phyloP scores from a whole-genome alignment of 192 early-diverging fungal genomes.

The Rhizoclosmatium sp. region DNA sequence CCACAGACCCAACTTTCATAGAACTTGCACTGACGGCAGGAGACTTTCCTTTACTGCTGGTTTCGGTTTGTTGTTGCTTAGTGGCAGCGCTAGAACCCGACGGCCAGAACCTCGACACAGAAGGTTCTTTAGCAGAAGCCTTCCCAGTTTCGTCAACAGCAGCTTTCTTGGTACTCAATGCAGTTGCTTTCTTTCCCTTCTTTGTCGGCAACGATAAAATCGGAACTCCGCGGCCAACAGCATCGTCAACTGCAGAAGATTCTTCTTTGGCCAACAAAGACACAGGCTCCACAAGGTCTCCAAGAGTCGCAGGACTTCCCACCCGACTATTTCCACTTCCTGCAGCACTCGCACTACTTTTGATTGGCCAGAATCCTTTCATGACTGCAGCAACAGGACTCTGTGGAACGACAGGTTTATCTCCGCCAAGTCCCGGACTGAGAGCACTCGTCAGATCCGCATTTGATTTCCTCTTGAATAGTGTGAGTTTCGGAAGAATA shows the following conservation, averaged over 20 bases:
- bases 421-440: neutral
- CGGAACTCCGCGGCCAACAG: too few species aligned
- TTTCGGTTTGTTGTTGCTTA: too few species aligned
- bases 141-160: neutral
- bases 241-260: too few species aligned
- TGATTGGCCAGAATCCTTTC: neutral
- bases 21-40: too few species aligned
- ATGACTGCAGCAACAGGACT: neutral
- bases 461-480: conserved; percentile 4
- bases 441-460: neutral
- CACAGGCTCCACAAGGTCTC: too few species aligned
- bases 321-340: too few species aligned
- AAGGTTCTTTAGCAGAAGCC: neutral
- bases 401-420: neutral
- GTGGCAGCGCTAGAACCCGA: neutral
- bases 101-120: neutral
- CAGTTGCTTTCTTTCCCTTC: neutral
- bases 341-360: neutral
- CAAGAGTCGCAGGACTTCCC: neutral
- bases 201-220: too few species aligned
- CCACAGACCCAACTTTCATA: too few species aligned
- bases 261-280: too few species aligned
- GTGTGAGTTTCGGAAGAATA: neutral
- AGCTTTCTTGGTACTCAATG: neutral
- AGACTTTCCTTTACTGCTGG: too few species aligned